Conservation (phyloP, 345 rosid genomes). For the Raphanus raphanistrum region DNA sequence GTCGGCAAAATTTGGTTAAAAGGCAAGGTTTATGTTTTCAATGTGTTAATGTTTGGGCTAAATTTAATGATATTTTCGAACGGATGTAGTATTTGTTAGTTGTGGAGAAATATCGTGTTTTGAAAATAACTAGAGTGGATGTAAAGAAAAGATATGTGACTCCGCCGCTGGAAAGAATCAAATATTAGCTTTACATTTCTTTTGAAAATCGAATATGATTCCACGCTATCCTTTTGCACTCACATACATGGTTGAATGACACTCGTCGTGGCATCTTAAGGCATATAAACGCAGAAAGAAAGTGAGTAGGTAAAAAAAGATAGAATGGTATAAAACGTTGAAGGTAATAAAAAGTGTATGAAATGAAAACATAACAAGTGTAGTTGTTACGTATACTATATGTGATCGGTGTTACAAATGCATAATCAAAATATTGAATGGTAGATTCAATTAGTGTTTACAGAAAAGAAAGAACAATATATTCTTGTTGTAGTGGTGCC, state of each 20-base stretch:
- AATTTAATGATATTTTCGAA: not conserved
- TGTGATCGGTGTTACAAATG: not conserved
- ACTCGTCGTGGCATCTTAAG: not conserved
- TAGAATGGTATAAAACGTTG: not conserved
- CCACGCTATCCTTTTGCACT: not conserved
- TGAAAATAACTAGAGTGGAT: not conserved
- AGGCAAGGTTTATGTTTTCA: not conserved
- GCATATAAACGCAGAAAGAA: not conserved
- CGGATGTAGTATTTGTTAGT: not conserved
- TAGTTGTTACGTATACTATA: not conserved
- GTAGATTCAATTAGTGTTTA: not conserved
- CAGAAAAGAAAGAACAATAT: not conserved
- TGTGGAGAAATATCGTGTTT: not conserved
- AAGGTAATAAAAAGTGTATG: not conserved
- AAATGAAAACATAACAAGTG: not conserved
- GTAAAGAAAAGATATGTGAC: conserved; percentile 1
- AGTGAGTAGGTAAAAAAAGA: not conserved
- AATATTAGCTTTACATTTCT: not conserved
- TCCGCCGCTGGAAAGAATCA: not conserved
- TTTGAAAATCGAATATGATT: conserved; percentile 17
- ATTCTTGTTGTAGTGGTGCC: not conserved
- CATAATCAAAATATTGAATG: not conserved
- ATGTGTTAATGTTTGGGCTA: not conserved
- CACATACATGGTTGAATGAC: conserved; percentile 5
- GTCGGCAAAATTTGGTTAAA: not conserved